Conservation (phyloP, 495 filamentous ascomycete species). For the Talaromyces proteolyticus region DNA sequence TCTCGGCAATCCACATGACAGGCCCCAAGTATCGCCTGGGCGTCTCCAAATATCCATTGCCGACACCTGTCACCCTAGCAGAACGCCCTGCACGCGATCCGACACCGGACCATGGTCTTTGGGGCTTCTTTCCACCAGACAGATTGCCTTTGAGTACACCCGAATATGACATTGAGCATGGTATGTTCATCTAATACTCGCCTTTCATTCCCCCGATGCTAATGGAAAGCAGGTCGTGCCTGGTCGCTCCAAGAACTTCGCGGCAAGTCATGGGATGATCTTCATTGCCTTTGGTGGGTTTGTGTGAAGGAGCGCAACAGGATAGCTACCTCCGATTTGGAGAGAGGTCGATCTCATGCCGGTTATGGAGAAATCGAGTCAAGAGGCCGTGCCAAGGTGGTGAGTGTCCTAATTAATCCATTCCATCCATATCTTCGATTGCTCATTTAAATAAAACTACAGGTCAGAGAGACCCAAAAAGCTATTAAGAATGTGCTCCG, state of each 20-base stretch:
- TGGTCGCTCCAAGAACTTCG: constrained; percentile 90
- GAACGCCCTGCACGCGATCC: constrained; percentile 32
- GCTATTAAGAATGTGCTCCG: constrained; percentile 78
- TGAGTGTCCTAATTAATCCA: constrained; percentile 32
- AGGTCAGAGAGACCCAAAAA: constrained; percentile 69
- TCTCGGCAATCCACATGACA: constrained; percentile 71
- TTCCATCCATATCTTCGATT: not conserved
- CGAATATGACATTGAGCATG: constrained; percentile 59
- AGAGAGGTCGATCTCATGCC: constrained; percentile 56
- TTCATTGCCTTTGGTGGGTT: constrained; percentile 91
- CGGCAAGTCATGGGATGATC: constrained; percentile 85
- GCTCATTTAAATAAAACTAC: constrained; percentile 11
- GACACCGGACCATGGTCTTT: constrained; percentile 81
- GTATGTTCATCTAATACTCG: constrained; percentile 45
- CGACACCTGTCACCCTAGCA: constrained; percentile 56
- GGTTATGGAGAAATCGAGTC: constrained; percentile 65
- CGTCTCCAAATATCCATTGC: constrained; percentile 65
- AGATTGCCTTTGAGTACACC: constrained; percentile 60
- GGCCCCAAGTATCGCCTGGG: constrained; percentile 66
- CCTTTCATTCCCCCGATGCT: not conserved
- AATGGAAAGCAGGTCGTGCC: constrained; percentile 51
- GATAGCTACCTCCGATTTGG: constrained; percentile 67
- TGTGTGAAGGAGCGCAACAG: constrained; percentile 91
- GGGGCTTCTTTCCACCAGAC: constrained; percentile 76
- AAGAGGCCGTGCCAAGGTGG: constrained; percentile 49